phyloP scores from a whole-genome alignment of 1,139 yeast species.

The Yarrowia galli region DNA sequence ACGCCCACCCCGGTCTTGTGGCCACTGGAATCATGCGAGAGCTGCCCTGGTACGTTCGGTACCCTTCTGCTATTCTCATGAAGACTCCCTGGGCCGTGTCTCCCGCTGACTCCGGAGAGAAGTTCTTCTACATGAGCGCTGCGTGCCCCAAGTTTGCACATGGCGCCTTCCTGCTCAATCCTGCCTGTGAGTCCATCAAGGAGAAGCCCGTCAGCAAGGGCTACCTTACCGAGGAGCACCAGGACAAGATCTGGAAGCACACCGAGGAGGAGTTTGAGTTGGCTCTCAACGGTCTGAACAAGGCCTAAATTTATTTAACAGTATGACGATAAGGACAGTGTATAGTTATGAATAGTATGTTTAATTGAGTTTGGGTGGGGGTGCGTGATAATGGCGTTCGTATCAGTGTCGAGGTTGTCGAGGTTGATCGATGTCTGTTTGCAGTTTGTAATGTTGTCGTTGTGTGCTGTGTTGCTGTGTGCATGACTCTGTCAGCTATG shows the following conservation, averaged over 20 bases:
- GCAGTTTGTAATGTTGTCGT: too few relatives aligned
- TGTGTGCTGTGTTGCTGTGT: too few relatives aligned
- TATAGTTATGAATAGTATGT: background rate
- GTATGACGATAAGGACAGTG: background rate
- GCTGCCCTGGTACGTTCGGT: constrained; percentile 46
- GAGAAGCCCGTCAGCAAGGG: constrained; percentile 41
- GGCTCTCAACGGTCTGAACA: constrained; percentile 39
- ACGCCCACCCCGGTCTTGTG: constrained; percentile 49
- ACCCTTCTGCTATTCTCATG: constrained; percentile 13
- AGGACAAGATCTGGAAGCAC: constrained; percentile 47
- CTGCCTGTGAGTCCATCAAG: constrained; percentile 41
- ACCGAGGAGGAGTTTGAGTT: constrained; percentile 44
- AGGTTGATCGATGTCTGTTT: too few relatives aligned
- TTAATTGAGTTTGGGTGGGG: background rate
- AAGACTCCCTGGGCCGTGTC: constrained; percentile 39
- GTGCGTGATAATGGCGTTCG: too few relatives aligned
- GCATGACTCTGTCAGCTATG: too few relatives aligned
- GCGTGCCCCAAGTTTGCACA: constrained; percentile 43
- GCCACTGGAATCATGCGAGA: constrained; percentile 44
- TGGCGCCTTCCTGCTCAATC: constrained; percentile 44
- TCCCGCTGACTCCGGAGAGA: constrained; percentile 44
- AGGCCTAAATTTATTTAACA: constrained; percentile 11
- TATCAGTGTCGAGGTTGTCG: too few relatives aligned
- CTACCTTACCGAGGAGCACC: constrained; percentile 43
- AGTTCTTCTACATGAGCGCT: constrained; percentile 44